Evolutionary conservation across 306 rosid species (phyloP).

Genomic region (Heteromeles arbutifolia): DNA sequence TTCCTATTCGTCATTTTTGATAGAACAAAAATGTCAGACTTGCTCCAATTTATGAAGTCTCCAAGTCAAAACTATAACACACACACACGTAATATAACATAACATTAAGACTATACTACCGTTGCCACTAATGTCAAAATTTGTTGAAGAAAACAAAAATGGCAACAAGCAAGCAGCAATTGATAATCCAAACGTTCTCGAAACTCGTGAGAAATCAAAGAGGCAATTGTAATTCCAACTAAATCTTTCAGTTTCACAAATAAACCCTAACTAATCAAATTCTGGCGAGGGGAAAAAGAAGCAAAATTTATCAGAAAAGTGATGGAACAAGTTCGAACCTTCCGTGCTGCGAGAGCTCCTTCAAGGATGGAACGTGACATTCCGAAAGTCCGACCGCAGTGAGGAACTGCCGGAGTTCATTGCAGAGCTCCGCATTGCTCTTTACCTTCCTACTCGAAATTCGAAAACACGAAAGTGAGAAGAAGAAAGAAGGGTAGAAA

Average conservation of each 20-base stretch:
- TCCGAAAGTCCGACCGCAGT: slow-evolving; percentile 56
- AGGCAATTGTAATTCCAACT: not conserved
- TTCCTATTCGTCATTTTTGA: slow-evolving; percentile 34
- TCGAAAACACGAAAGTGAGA: not conserved
- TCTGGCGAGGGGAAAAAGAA: not conserved
- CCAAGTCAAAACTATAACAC: not conserved
- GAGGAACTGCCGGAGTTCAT: slow-evolving; percentile 56
- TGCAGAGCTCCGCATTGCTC: slow-evolving; percentile 69
- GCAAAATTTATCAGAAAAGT: not conserved
- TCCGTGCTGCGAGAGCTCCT: slow-evolving; percentile 72
- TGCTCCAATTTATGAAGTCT: too few relatives aligned
- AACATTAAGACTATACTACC: not conserved
- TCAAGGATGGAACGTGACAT: slow-evolving; percentile 63
- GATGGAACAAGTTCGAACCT: slow-evolving; percentile 31
- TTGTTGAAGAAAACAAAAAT: not conserved
- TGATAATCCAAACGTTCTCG: not conserved
- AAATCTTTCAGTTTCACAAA: not conserved
- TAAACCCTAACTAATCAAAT: not conserved
- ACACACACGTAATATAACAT: not conserved
- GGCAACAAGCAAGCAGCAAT: not conserved
- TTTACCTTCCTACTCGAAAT: slow-evolving; percentile 40
- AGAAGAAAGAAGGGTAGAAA: not conserved
- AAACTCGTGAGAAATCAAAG: not conserved
- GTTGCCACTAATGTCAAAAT: not conserved
- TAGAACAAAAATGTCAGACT: not conserved